These are phyloP conservation scores for Emmonsia crescens DNA, from an alignment of 2,329 filamentous ascomycete genomes.

Conservation along the genomic window DNA sequence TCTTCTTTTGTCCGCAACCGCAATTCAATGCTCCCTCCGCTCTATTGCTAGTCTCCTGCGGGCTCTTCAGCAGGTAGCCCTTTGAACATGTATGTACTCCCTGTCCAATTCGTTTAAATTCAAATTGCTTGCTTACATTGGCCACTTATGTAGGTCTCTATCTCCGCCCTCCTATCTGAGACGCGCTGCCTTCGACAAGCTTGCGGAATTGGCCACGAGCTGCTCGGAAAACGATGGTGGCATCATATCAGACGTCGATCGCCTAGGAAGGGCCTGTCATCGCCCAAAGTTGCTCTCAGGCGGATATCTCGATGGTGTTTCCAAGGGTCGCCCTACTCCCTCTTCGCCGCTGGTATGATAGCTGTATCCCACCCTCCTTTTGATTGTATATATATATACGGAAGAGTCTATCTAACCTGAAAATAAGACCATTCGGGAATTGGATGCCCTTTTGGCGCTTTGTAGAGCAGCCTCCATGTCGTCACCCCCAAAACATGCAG, in stretches of 20 bases:
- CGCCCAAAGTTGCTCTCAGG: slow-evolving; percentile 16
- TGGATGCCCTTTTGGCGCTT: slow-evolving; percentile 81
- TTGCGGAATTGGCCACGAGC: slow-evolving; percentile 33
- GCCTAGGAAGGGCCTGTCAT: slow-evolving; percentile 25
- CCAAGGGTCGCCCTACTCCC: slow-evolving; percentile 26
- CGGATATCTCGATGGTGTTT: slow-evolving; percentile 27
- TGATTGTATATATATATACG: background rate
- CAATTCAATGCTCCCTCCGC: background rate
- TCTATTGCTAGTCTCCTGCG: background rate
- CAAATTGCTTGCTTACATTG: background rate
- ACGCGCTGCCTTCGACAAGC: slow-evolving; percentile 34
- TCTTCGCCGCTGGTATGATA: slow-evolving; percentile 32
- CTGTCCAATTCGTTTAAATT: background rate
- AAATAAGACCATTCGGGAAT: slow-evolving; percentile 67
- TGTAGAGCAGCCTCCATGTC: slow-evolving; percentile 80
- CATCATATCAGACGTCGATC: slow-evolving; percentile 24
- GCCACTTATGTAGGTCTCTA: slow-evolving; percentile 19
- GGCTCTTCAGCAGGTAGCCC: slow-evolving; percentile 8
- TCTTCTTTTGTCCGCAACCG: background rate
- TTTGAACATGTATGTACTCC: slow-evolving; percentile 19
- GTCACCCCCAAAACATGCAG: slow-evolving; percentile 58
- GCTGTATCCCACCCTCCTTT: background rate
- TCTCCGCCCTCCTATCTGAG: slow-evolving; percentile 8
- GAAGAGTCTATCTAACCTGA: slow-evolving; percentile 3
- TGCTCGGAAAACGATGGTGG: slow-evolving; percentile 18